Evolutionary conservation across 768 basidiomycete genomes (phyloP), one percentile per base, ranked within the genome.

Genomic region (Boletus patriciae): DNA sequence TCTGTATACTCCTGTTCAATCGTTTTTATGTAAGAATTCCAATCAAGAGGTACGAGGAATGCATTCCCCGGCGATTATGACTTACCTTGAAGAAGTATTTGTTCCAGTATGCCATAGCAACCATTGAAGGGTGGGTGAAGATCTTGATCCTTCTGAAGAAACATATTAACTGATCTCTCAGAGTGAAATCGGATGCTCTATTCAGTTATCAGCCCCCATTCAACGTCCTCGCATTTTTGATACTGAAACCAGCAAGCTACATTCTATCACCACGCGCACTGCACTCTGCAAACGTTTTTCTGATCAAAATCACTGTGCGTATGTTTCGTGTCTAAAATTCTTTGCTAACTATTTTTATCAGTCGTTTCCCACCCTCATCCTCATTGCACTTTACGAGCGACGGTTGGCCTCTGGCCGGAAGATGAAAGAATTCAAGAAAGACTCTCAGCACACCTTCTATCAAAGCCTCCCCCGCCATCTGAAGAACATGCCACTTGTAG

Each of bases 121-220:
- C 94, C 0, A 88, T 96, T 48, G 90, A 95, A 80, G 91, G 92
- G 90, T 89, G 63, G 53, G 44, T n/a, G 12, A 40, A 42, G 23
- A 23, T 7, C 36, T 16, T 33, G 45, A 19, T 9, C 10, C n/a
- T 16, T 50, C 50, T 10, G 19, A 37, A 40, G 16, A 40, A 38
- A 34, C n/a, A 19, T 46, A 6, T 46, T 64, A 8, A 70, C 36
- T 13, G 29, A 37, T 31, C 23, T 33, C 27, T 46, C 59, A 91
- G 92, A 23, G 89, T 94, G 66, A 94, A 94, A 68, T 86, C 88
- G 3, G 92, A 95, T 68, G 90, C 90, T 1, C 77, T 97, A 18
- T 92, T 95, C 75, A 92, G 88, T 46, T 96, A 97, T 65, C 90
- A 94, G 62, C 92, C 91, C 2, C 94, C 94, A 1, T 92, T 93